Conservation (phyloP, 176 grass and related monocot species). For the Eleusine indica region DNA sequence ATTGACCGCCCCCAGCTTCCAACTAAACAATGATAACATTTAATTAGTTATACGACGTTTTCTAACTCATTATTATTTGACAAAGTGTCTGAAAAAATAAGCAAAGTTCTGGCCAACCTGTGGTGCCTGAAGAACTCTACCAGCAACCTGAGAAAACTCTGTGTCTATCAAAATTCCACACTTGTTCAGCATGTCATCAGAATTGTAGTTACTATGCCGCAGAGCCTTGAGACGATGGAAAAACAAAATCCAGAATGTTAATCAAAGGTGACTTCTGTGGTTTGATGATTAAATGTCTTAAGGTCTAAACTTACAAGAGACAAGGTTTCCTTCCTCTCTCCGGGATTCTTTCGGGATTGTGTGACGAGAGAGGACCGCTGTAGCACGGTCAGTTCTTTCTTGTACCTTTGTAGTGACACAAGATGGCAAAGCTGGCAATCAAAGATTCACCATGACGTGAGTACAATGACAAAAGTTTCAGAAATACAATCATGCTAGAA, state of each 20-base stretch:
- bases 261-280: not conserved
- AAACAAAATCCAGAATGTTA: not conserved
- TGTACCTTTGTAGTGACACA: conserved; percentile 71
- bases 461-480: too few relatives aligned
- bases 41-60: not conserved
- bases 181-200: conserved; percentile 59
- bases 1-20: conserved; percentile 51
- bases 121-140: conserved; percentile 59
- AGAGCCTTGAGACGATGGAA: conserved; percentile 40
- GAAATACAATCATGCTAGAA: too few relatives aligned
- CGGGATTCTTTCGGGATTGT: conserved; percentile 42
- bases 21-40: conserved; percentile 48
- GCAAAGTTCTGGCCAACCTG: conserved; percentile 40
- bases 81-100: not conserved
- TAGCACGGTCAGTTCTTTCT: conserved; percentile 42
- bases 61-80: not conserved
- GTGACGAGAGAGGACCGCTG: conserved; percentile 59
- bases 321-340: not conserved
- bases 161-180: conserved; percentile 61
- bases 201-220: conserved; percentile 53
- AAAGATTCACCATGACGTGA: not conserved
- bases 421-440: conserved; percentile 48
- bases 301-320: not conserved
- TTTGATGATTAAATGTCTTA: not conserved
- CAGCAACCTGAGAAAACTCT: conserved; percentile 59